A percentile compares a stretch with the other conserved stretches of the same genome.
These are phyloP conservation scores for Phaeosphaeria sp. DNA, from an alignment of 2,329 filamentous ascomycete genomes.

Conservation along the genomic window DNA sequence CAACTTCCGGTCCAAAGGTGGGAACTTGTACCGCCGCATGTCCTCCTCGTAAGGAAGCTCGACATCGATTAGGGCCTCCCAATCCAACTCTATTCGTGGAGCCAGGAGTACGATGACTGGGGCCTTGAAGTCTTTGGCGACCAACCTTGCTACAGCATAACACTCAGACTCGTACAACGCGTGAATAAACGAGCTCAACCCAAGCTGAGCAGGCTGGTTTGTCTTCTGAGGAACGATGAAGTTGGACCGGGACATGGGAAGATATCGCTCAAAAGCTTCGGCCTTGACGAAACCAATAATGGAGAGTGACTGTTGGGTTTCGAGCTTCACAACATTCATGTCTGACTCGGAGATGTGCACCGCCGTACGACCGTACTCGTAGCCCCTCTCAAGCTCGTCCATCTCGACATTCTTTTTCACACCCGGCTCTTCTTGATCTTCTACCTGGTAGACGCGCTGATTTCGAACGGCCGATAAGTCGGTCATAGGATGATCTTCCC, in stretches of 20 bases:
- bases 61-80: slow-evolving; percentile 87
- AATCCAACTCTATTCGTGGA: slow-evolving; percentile 77
- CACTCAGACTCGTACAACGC: slow-evolving; percentile 84
- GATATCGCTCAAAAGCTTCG: slow-evolving; percentile 80
- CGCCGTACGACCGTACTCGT: slow-evolving; percentile 89
- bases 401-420: slow-evolving; percentile 82
- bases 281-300: slow-evolving; percentile 85
- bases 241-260: slow-evolving; percentile 82
- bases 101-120: slow-evolving; percentile 79
- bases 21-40: slow-evolving; percentile 86
- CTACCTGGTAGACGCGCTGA: slow-evolving; percentile 80
- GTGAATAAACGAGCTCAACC: slow-evolving; percentile 87
- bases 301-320: slow-evolving; percentile 76
- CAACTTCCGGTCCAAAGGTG: slow-evolving; percentile 83
- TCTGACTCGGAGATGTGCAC: slow-evolving; percentile 89
- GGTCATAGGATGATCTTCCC: slow-evolving; percentile 44
- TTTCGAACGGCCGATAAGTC: slow-evolving; percentile 74
- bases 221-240: slow-evolving; percentile 77
- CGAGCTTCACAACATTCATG: slow-evolving; percentile 84
- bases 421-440: slow-evolving; percentile 74
- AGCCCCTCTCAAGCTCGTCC: slow-evolving; percentile 89
- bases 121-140: slow-evolving; percentile 81
- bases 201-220: slow-evolving; percentile 83
- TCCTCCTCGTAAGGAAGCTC: slow-evolving; percentile 95
- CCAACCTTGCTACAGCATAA: slow-evolving; percentile 85